phyloP scores from a whole-genome alignment of 192 early-diverging fungal genomes.

The Gamsiella multidivaricata region DNA sequence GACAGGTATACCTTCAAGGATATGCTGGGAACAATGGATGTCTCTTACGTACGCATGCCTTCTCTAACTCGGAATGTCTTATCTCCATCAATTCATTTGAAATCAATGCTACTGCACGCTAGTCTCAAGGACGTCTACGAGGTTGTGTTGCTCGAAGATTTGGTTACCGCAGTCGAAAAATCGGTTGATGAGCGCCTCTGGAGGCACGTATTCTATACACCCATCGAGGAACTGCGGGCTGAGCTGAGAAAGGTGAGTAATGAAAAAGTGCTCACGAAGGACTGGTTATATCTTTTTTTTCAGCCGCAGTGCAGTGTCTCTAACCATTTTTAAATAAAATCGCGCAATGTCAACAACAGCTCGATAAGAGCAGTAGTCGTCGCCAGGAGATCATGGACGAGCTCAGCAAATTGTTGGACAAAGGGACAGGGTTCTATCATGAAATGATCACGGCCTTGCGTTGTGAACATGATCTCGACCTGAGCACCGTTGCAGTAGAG shows the following conservation, averaged over 20 bases:
- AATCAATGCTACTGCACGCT: neutral
- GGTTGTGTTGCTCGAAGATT: conserved; percentile 56
- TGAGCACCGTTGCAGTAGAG: conserved; percentile 60
- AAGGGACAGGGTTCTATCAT: conserved; percentile 67
- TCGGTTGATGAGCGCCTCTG: conserved; percentile 68
- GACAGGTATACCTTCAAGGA: conserved; percentile 34
- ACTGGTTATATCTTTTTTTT: too few species aligned
- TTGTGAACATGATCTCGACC: conserved; percentile 59
- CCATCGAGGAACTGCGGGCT: conserved; percentile 61
- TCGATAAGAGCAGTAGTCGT: conserved; percentile 38
- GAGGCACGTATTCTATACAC: conserved; percentile 67
- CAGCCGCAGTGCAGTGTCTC: too few species aligned
- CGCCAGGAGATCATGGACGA: conserved; percentile 51
- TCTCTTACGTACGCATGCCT: too few species aligned
- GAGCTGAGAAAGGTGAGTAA: conserved; percentile 60
- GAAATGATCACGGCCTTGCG: conserved; percentile 60
- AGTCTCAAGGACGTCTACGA: conserved; percentile 65
- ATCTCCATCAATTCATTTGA: neutral
- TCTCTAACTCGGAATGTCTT: too few species aligned
- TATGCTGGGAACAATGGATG: neutral
- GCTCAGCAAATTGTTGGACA: conserved; percentile 58
- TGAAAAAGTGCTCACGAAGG: too few species aligned
- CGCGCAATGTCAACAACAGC: conserved; percentile 29
- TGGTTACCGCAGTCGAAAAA: conserved; percentile 59
- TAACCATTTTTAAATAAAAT: too few species aligned